Percentiles rank a stretch among this genome's conserved stretches.
phyloP scores from a whole-genome alignment of 148 eudicot genomes.

The Cornus florida region DNA sequence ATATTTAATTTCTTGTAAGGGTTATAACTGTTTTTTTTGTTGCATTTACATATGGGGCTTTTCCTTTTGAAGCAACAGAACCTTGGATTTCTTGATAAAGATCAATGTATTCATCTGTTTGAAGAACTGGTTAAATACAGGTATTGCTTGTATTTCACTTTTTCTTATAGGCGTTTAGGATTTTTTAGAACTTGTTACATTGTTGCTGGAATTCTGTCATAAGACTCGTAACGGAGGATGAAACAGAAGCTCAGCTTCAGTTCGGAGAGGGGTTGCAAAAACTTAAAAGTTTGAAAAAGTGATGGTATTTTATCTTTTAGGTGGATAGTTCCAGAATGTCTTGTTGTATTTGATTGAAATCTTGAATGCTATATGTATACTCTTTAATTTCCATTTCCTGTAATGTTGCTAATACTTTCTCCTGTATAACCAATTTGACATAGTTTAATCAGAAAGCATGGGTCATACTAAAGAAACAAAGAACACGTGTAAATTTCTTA shows the following conservation, averaged over 20 bases:
- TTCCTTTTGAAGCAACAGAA: conserved; percentile 33
- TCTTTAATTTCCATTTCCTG: no score
- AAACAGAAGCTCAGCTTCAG: neutral
- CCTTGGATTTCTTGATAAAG: conserved; percentile 57
- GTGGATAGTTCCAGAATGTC: no score
- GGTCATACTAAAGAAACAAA: no score
- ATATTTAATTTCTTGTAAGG: neutral
- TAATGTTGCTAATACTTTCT: no score
- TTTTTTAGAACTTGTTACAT: neutral
- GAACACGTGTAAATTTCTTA: no score
- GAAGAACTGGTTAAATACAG: conserved; percentile 90
- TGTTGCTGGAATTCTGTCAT: neutral
- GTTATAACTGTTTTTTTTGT: neutral
- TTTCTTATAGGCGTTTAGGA: neutral
- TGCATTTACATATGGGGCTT: conserved; percentile 4
- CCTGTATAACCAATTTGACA: no score
- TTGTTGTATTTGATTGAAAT: no score
- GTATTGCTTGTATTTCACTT: conserved; percentile 28
- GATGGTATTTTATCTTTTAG: no score
- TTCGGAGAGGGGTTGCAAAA: neutral
- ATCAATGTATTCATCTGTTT: conserved; percentile 70
- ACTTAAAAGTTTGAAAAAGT: neutral
- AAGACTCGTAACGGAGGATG: neutral
- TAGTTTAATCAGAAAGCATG: no score
- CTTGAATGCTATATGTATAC: no score